Conservation (phyloP, 805 yeast genomes). For the Metschnikowia lochheadii region DNA sequence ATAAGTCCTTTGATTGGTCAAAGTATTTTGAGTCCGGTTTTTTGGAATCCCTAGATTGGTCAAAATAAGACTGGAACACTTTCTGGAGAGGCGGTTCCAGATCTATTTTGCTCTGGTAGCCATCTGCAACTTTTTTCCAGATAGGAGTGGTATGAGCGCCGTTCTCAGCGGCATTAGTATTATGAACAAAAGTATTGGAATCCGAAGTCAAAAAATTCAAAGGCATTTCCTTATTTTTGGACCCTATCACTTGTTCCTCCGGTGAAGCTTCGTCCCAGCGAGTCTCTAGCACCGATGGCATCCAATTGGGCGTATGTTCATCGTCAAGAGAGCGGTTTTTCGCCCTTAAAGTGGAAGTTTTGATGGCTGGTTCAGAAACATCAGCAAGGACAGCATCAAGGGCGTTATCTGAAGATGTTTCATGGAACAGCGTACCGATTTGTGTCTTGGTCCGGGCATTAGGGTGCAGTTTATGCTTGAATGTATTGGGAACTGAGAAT, state of each 20-base stretch:
- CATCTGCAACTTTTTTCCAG: constrained; percentile 33
- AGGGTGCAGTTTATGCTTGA: constrained; percentile 43
- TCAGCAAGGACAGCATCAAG: neutral
- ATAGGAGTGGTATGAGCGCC: constrained; percentile 14
- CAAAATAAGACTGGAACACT: constrained; percentile 26
- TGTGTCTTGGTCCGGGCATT: constrained; percentile 38
- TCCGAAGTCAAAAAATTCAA: constrained; percentile 19
- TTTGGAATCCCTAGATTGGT: constrained; percentile 1
- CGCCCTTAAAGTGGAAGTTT: constrained; percentile 24
- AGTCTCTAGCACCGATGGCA: constrained; percentile 37
- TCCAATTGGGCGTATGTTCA: constrained; percentile 37
- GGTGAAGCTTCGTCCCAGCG: constrained; percentile 27
- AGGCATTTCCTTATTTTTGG: constrained; percentile 3
- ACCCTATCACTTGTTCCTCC: neutral
- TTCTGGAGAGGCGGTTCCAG: constrained; percentile 25
- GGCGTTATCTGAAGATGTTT: constrained; percentile 4
- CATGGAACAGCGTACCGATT: constrained; percentile 20
- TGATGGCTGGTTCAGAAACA: constrained; percentile 13
- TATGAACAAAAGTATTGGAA: constrained; percentile 33
- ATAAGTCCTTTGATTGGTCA: too few species aligned
- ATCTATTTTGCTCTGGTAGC: constrained; percentile 23
- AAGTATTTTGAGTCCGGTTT: too few species aligned
- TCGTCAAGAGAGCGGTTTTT: neutral
- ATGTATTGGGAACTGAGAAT: constrained; percentile 40
- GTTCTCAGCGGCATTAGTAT: constrained; percentile 14